Evolutionary conservation across 768 basidiomycete species (phyloP), one percentile per base, ranked within the genome.

Genomic region (Tremella mesenterica): DNA sequence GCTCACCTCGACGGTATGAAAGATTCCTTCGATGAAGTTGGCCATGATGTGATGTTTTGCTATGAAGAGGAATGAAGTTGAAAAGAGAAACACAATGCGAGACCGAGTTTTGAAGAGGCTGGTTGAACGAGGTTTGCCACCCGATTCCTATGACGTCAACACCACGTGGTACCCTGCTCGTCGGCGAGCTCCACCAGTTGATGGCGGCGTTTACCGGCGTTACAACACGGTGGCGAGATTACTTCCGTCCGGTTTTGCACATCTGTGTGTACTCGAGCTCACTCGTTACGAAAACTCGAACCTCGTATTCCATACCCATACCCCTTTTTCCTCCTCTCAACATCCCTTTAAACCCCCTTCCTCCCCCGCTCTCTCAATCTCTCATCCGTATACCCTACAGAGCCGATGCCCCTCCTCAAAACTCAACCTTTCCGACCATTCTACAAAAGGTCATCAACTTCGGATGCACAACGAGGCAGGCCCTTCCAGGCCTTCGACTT

Each of bases 11-110:
- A 66, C 38, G 18, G 53, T 53, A 44, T 63, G 47, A 46, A 54
- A 52, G 41, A 66, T 30, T 13, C 65, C 65, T 51, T 56, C 48
- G 53, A 66, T 28, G 39, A 66, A 38, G 55, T 63, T 66, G 18
- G 65, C 46, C 65, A 66, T 66, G 50, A 5, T 54, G 55, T 29
- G 60, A 66, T 63, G 52, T 3, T 54, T 52, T 28, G 5, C n/a
- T 29, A 53, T 20, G 27, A 21, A 18, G 12, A 16, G 20, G 33
- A 45, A 26, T 53, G 31, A 53, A 31, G 52, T 46, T 36, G 41
- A 7, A 7, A 43, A 20, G 41, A 7, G 8, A 7, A 46, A 36
- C 33, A 25, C n/a, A 25, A 43, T 20, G 41, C 41, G 41, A 25
- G 26, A 43, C 8, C 41, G 26, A 43, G 18, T 8, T 20, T 43